Percentiles rank a stretch among this genome's conserved stretches.
Conservation (phyloP, 495 filamentous ascomycete genomes). For the Darksidea phi region DNA sequence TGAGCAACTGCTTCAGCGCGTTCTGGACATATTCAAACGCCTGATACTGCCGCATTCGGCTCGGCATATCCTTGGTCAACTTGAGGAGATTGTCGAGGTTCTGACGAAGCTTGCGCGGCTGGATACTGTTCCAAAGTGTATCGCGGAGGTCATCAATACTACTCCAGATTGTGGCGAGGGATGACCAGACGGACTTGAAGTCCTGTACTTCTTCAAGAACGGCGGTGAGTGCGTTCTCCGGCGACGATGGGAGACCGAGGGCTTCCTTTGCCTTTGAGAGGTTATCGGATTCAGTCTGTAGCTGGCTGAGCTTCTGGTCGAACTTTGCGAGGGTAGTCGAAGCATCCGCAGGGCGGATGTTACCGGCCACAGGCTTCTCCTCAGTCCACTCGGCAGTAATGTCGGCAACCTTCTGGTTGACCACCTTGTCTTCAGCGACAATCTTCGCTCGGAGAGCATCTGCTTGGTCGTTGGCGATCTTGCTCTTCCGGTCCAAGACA, state of each 20-base stretch:
- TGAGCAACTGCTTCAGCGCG: constrained; percentile 80
- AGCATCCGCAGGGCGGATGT: constrained; percentile 82
- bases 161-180: constrained; percentile 93
- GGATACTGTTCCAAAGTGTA: constrained; percentile 85
- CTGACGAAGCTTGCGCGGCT: constrained; percentile 84
- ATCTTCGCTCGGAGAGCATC: constrained; percentile 97
- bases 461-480: constrained; percentile 92
- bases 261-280: constrained; percentile 95
- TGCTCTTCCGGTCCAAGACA: constrained; percentile 80
- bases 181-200: constrained; percentile 97
- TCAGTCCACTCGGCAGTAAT: constrained; percentile 84
- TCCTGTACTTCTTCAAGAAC: constrained; percentile 97
- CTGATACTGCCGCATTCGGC: constrained; percentile 97
- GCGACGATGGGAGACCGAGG: constrained; percentile 76
- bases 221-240: constrained; percentile 71
- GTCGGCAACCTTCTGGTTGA: constrained; percentile 80
- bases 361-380: constrained; percentile 94
- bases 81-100: constrained; percentile 89
- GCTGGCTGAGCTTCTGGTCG: constrained; percentile 72
- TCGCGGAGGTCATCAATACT: constrained; percentile 91
- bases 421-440: constrained; percentile 84
- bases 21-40: constrained; percentile 97
- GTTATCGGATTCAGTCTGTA: constrained; percentile 87
- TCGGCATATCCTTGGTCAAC: constrained; percentile 99
- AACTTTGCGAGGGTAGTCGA: constrained; percentile 76